Base-by-base conservation (phyloP, 2,329 filamentous ascomycete genomes). In the Fusarium drepaniforme region DNA sequence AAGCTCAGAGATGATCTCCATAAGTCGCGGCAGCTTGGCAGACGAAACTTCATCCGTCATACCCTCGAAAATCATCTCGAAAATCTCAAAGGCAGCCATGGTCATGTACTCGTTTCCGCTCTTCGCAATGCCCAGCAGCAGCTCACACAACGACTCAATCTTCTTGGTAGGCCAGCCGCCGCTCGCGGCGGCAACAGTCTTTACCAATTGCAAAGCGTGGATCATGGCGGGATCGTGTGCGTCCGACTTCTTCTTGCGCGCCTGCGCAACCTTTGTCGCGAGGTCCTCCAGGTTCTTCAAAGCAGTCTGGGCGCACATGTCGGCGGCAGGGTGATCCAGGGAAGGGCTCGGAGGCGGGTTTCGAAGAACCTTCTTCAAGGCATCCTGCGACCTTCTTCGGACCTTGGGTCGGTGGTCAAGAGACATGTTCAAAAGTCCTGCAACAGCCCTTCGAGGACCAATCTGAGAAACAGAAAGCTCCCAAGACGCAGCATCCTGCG, bases 121-220 rank as follows among this genome's bases (percentile, higher is more conserved):
- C 80, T 93, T 93, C 35, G 96, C 96, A 72, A 98, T 97, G 76
- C 92, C 92, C 76, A 99, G 90, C 68, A 99, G 86, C 64, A 98
- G 86, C 83, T 98, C 96, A 83, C 96, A 98, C 38, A 99, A 86
- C 3, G 93, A 88, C 84, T 99, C 97, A 65, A 98, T 97, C 85
- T 97, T 98, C 86, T 93, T 95, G 86, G 93, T 98, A 1, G 97
- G 97, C 97, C 97, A 99, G 61, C 97, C 97, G 46, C 95, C 94
- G 68, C 95, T 96, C 7, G 94, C 95, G 4, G 90, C 89, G 1
- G 97, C 95, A 70, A 99, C 91, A 0, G 94, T 94, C 88, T 97
- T 98, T 75, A 98, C 93, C 66, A 99, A 87, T 80, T 99, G 96
- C 72, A 99, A 86, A 3, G 96, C 93, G 81, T 98, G 97, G 75